Percentiles rank a stretch among this genome's conserved stretches.
Evolutionary conservation across 73 alveolate species (phyloP).

Genomic region (Blepharisma stoltei): DNA sequence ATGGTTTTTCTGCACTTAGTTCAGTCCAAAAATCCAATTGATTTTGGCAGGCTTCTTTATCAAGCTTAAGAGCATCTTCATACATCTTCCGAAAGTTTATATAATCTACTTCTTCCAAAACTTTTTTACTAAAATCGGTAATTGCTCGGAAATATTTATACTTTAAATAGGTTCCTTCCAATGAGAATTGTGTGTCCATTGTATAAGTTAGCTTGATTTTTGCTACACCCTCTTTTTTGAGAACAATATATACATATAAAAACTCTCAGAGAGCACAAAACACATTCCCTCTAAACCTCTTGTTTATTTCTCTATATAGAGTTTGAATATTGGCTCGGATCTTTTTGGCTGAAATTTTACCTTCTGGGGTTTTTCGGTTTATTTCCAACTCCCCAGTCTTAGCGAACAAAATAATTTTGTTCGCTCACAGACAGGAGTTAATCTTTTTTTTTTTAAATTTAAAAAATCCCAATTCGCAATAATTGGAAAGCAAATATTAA

Average conservation of each 20-base stretch:
- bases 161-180: background rate
- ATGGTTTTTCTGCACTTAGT: constrained; percentile 7
- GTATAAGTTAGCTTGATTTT: background rate
- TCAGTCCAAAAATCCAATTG: constrained; percentile 24
- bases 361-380: background rate
- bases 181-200: background rate
- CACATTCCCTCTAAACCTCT: background rate
- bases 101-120: constrained; percentile 12
- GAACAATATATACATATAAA: background rate
- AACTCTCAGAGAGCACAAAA: background rate
- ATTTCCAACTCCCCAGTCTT: too few species aligned
- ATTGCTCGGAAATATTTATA: background rate
- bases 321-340: background rate
- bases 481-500: too few species aligned
- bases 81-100: constrained; percentile 9
- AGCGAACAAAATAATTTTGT: too few species aligned
- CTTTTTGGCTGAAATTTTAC: background rate
- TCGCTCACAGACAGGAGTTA: too few species aligned
- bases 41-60: background rate
- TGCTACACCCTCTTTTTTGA: background rate
- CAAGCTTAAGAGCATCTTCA: constrained; percentile 8
- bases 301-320: background rate
- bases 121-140: background rate
- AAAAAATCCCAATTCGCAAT: too few species aligned
- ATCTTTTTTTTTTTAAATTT: too few species aligned